Evolutionary conservation across 2,329 filamentous ascomycete genomes (phyloP), one percentile per base, ranked within the genome.

Genomic region (Phialocephala subalpina): DNA sequence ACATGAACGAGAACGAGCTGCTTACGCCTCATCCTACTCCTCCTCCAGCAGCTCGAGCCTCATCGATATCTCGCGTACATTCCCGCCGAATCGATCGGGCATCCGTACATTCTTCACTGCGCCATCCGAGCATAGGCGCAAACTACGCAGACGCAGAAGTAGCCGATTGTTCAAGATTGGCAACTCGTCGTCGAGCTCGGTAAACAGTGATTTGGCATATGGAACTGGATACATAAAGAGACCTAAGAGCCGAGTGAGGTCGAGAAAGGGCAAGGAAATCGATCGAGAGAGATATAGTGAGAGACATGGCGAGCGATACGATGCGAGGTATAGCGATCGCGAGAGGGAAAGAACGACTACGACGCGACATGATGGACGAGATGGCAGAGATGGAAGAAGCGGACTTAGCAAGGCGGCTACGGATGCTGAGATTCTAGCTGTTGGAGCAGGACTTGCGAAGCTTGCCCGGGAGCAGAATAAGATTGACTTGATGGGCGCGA

Each of bases 171-270:
- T 89, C 49, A 84, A 83, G 64, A 84, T 88, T 71, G 82, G 80
- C 62, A 90, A 89, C 72, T 89, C 86, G 1, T 92, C 89, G 1
- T 90, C 87, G 1, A 91, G 88, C 0, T 90, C 88, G 0, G 82
- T 91, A 62, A 88, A 91, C 76, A 87, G 85, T 22, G 90, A 92
- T 74, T 79, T 92, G 67, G 89, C 89, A 11, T 92, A 91, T 74
- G 89, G 90, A 11, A 83, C 80, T 62, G 89, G 87, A 18, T 90
- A 84, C 60, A 66, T 77, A 16, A 75, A 71, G 65, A 63, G 69
- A 22, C 69, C 70, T 18, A 77, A 73, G 61, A 72, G 69, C 40
- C 35, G 69, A 9, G 70, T 73, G 18, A 72, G 74, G 56, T 70
- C 67, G 14, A 70, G 70, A 62, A 70, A 67, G 25, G 73, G 72